These are phyloP conservation scores for Hevea brasiliensis DNA, from an alignment of 345 rosid species.

Conservation along the genomic window DNA sequence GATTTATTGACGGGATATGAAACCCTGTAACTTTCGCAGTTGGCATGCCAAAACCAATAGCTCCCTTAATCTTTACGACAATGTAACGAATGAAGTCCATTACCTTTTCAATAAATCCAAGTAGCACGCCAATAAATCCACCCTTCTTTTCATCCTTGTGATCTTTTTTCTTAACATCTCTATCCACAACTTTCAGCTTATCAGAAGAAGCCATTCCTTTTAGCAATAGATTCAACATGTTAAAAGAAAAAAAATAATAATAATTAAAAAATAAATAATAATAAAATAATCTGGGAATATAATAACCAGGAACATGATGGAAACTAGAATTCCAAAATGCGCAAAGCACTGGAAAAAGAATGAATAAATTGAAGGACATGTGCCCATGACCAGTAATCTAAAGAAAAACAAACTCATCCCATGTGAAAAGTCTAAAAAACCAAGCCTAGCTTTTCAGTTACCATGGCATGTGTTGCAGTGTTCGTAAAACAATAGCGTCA, in stretches of 20 bases:
- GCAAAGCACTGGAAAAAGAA: background rate
- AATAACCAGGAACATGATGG: background rate
- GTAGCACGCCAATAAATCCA: conserved; percentile 80
- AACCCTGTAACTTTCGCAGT: conserved; percentile 82
- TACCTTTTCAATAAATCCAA: too few species aligned
- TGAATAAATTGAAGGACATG: background rate
- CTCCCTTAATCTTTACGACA: conserved; percentile 85
- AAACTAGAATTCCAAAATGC: background rate
- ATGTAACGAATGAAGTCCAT: conserved; percentile 89
- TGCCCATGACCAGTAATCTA: background rate
- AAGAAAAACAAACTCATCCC: background rate
- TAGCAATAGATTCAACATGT: background rate
- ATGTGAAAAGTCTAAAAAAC: background rate
- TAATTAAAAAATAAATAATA: too few species aligned
- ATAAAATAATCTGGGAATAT: background rate
- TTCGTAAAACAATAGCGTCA: background rate
- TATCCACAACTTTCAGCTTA: conserved; percentile 53
- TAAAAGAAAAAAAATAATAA: background rate
- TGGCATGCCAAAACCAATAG: conserved; percentile 95
- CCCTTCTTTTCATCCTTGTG: conserved; percentile 61
- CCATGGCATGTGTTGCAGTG: background rate
- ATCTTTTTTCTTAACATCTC: conserved; percentile 52
- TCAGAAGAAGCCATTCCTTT: conserved; percentile 73
- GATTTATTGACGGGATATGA: conserved; percentile 77
- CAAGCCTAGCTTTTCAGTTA: background rate